A percentile compares a stretch with the other conserved stretches of the same genome.
These are phyloP conservation scores for Fusarium tjaetaba DNA, from an alignment of 2,329 filamentous ascomycete species.

Conservation along the genomic window DNA sequence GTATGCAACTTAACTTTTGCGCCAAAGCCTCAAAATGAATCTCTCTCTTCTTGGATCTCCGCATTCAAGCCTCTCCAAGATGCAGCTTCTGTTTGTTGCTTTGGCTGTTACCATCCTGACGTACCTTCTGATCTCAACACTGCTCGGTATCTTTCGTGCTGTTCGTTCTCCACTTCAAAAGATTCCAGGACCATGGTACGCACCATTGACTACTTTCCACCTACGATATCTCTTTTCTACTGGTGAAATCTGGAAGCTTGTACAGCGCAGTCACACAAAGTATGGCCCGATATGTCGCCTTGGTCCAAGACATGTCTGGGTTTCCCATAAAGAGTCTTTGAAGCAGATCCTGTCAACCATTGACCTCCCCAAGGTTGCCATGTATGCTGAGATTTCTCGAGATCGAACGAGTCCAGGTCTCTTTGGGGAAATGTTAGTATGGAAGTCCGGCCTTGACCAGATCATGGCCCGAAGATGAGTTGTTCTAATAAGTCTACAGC, in stretches of 20 bases:
- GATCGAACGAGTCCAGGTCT: not conserved
- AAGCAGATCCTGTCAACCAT: not conserved
- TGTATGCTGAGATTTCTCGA: not conserved
- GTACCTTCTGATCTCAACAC: not conserved
- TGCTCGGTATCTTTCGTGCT: not conserved
- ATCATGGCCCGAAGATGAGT: not conserved
- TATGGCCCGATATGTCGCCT: not conserved
- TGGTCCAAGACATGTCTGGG: not conserved
- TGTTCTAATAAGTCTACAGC: not conserved
- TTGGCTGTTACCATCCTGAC: rapidly evolving
- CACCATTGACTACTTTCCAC: not conserved
- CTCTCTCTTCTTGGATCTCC: too few relatives aligned
- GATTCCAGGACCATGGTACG: not conserved
- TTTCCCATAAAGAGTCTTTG: not conserved
- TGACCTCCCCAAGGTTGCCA: not conserved
- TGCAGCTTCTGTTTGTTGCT: not conserved
- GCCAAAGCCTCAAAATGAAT: not conserved
- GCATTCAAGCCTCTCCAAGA: not conserved
- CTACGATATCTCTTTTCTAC: not conserved
- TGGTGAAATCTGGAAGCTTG: not conserved
- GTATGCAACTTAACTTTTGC: rapidly evolving
- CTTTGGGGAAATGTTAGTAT: not conserved
- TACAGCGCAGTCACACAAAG: not conserved
- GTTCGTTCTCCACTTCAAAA: not conserved
- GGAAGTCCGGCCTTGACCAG: rapidly evolving